Percentiles rank a stretch among this genome's conserved stretches.
Conservation (phyloP, 2,329 filamentous ascomycete genomes). For the Microdochium nivale region DNA sequence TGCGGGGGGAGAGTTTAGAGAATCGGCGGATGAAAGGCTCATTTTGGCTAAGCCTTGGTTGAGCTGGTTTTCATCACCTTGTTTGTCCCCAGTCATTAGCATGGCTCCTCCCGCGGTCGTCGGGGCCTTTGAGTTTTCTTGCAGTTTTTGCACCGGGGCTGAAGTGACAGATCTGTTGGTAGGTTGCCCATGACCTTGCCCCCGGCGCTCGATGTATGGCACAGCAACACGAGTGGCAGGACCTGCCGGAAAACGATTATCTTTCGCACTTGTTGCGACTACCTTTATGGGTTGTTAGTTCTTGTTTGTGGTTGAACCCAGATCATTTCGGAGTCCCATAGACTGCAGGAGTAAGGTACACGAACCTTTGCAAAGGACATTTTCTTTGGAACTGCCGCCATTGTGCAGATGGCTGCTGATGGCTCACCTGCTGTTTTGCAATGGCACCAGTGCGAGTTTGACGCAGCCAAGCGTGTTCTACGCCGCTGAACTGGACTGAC, state of each 20-base stretch:
- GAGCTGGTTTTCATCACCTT: not conserved
- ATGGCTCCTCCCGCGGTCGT: slow-evolving; percentile 13
- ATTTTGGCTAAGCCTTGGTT: not conserved
- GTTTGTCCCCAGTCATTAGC: not conserved
- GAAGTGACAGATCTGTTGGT: slow-evolving; percentile 8
- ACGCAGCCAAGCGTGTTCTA: too few relatives aligned
- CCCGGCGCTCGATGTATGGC: slow-evolving; percentile 18
- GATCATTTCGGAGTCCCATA: not conserved
- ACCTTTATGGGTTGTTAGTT: slow-evolving; percentile 12
- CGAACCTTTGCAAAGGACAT: slow-evolving; percentile 24
- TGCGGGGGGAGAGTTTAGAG: slow-evolving; percentile 8
- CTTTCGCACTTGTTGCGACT: slow-evolving; percentile 20
- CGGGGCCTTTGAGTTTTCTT: slow-evolving; percentile 10
- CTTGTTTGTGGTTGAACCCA: not conserved
- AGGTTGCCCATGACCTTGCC: slow-evolving; percentile 9
- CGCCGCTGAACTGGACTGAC: too few relatives aligned
- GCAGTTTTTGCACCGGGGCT: slow-evolving; percentile 9
- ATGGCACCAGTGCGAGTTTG: too few relatives aligned
- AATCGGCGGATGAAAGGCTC: not conserved
- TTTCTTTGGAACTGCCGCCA: slow-evolving; percentile 18
- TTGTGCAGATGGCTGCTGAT: not conserved
- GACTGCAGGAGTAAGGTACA: slow-evolving; percentile 1
- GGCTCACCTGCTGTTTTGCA: not conserved
- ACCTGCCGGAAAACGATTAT: slow-evolving; percentile 12
- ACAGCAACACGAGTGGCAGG: slow-evolving; percentile 19